Conservation (phyloP, 768 basidiomycete genomes). For the Rhodotorula babjevae region DNA sequence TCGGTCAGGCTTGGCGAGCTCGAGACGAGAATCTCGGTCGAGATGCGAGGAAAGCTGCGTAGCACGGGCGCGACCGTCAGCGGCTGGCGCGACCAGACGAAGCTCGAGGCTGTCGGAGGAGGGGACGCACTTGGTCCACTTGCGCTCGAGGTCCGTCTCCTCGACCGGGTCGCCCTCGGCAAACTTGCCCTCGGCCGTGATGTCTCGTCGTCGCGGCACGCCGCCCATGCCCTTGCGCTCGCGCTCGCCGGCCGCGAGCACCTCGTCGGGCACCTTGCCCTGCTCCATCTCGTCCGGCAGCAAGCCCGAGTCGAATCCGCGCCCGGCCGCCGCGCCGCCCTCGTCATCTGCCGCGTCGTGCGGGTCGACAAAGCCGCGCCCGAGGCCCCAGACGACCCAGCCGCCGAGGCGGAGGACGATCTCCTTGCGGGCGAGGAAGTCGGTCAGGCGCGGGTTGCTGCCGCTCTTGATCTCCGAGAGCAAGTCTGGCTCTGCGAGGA, state of each 20-base stretch:
- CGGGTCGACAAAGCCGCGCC: constrained; percentile 60
- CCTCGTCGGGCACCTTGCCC: constrained; percentile 36
- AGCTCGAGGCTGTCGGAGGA: neutral
- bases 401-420: constrained; percentile 72
- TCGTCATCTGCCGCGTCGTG: neutral
- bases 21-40: constrained; percentile 90
- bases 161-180: constrained; percentile 4
- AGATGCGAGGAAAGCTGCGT: constrained; percentile 81
- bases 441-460: constrained; percentile 81
- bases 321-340: neutral
- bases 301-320: constrained; percentile 19
- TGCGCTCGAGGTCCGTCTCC: constrained; percentile 17
- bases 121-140: constrained; percentile 15
- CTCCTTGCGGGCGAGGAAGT: constrained; percentile 77
- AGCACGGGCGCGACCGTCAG: too few species aligned
- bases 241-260: constrained; percentile 16
- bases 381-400: constrained; percentile 82
- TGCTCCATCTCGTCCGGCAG: constrained; percentile 31
- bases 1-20: constrained; percentile 94
- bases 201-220: constrained; percentile 20
- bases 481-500: constrained; percentile 88
- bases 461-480: constrained; percentile 85
- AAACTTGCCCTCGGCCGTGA: constrained; percentile 1
- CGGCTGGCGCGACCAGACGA: too few species aligned
- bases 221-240: constrained; percentile 32